Evolutionary conservation across 192 early-diverging fungal species (phyloP), one percentile per base, ranked within the genome.

Genomic region (Coemansia sp.): DNA sequence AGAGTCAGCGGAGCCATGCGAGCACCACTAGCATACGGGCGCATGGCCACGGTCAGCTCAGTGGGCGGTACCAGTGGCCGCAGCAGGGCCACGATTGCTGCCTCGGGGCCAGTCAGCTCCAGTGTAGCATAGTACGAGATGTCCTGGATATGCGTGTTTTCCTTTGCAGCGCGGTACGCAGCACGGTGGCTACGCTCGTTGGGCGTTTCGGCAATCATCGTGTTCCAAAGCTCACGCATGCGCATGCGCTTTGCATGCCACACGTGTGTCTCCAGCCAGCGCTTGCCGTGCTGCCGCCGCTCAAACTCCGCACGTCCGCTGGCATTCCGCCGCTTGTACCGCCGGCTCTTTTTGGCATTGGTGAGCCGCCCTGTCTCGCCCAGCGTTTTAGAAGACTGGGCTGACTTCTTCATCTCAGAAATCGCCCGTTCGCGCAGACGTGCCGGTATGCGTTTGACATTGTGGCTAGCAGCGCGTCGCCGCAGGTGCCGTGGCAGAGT

Each of bases 221-320:
- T 45, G 0, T 92, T 90, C 94, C 94, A 95, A 14, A 80, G 59
- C 50, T 90, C 81, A 33, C 53, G 66, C 94, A 99, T 99, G 47
- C 91, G 88, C 91, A 97, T 94, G 55, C 97, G 82, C 69, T 99
- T 99, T 11, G 92, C 87, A 64, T 99, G 94, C 97, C 97, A 99
- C 20, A 96, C 83, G 77, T 99, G 94, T 35, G 94, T 99, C 67
- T 96, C 94, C 20, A 99, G 65, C 97, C 94, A 99, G 31, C 83
- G 79, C 44, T 87, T 88, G 38, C 66, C 65, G 13, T 31, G 52
- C 70, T 78, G 75, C 39, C 75, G 70, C 57, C 46, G 57, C 68
- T 73, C 59, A 44, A 63, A 65, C 63, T 78, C 63, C 30, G 52
- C 46, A 36, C 63, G 60, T 35, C 63, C 53, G 41, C 67, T 33